Percentiles rank a stretch among this genome's conserved stretches.
These are phyloP conservation scores for Alloteropsis angusta DNA, from an alignment of 202 grass and related monocot genomes.

Conservation along the genomic window DNA sequence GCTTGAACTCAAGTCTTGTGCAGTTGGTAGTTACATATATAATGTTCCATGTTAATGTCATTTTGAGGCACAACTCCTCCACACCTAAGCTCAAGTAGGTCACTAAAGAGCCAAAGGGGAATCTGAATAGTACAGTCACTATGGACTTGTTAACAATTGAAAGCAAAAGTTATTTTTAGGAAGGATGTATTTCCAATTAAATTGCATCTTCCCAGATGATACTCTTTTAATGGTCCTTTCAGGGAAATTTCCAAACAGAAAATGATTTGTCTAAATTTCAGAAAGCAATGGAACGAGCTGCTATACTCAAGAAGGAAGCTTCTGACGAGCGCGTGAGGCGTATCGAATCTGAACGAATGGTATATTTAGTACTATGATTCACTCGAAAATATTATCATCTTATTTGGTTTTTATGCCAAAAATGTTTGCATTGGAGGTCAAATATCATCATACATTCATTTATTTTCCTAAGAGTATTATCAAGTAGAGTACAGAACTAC, in stretches of 20 bases:
- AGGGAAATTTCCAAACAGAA: conserved; percentile 27
- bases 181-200: not conserved
- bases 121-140: not conserved
- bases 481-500: not conserved
- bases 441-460: not conserved
- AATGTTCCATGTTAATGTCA: not conserved
- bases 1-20: not conserved
- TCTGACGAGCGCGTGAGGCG: conserved; percentile 26
- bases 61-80: not conserved
- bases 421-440: not conserved
- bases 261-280: conserved; percentile 16
- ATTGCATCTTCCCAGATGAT: not conserved
- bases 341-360: conserved; percentile 41
- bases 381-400: not conserved
- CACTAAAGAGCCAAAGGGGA: not conserved
- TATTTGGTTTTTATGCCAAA: not conserved
- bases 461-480: not conserved
- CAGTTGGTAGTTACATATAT: not conserved
- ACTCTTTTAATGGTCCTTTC: not conserved
- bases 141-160: not conserved
- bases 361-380: not conserved
- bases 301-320: conserved; percentile 31
- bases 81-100: not conserved
- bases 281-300: conserved; percentile 27
- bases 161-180: not conserved